Conservation (phyloP, 805 yeast genomes). For the Spathaspora passalidarum region DNA sequence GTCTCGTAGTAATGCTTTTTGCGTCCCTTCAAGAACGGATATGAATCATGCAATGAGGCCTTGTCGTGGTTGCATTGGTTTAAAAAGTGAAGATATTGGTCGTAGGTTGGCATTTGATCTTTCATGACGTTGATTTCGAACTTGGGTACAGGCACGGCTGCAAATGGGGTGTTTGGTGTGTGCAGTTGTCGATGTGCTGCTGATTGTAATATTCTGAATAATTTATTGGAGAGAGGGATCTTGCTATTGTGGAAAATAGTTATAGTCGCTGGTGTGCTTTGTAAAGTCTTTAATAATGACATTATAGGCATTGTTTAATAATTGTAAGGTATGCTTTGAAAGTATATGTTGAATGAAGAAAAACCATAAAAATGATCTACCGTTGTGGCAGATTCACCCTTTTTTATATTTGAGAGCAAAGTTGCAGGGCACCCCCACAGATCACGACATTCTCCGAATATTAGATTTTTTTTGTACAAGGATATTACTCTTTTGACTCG, state of each 20-base stretch:
- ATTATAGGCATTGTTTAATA: slow-evolving; percentile 12
- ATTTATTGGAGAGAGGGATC: slow-evolving; percentile 28
- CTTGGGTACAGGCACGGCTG: slow-evolving; percentile 9
- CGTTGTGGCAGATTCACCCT: too few species aligned
- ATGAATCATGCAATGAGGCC: slow-evolving; percentile 26
- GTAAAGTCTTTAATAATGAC: slow-evolving; percentile 43
- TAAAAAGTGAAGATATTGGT: slow-evolving; percentile 32
- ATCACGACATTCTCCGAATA: neutral
- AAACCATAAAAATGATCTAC: too few species aligned
- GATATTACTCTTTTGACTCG: neutral
- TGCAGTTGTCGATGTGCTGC: slow-evolving; percentile 2
- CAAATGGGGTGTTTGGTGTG: neutral
- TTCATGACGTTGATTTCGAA: slow-evolving; percentile 37
- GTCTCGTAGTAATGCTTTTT: slow-evolving; percentile 8
- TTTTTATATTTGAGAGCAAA: neutral
- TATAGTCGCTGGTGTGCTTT: slow-evolving; percentile 39
- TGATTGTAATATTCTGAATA: slow-evolving; percentile 28
- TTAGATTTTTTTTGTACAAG: neutral
- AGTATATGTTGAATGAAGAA: too few species aligned
- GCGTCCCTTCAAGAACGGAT: slow-evolving; percentile 35
- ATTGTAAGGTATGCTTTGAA: neutral
- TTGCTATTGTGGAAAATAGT: slow-evolving; percentile 39
- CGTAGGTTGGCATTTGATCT: slow-evolving; percentile 41
- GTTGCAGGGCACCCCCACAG: neutral
- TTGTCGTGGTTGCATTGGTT: slow-evolving; percentile 24